Conservation (phyloP, 2,329 filamentous ascomycete species). For the Saccharata proteae region DNA sequence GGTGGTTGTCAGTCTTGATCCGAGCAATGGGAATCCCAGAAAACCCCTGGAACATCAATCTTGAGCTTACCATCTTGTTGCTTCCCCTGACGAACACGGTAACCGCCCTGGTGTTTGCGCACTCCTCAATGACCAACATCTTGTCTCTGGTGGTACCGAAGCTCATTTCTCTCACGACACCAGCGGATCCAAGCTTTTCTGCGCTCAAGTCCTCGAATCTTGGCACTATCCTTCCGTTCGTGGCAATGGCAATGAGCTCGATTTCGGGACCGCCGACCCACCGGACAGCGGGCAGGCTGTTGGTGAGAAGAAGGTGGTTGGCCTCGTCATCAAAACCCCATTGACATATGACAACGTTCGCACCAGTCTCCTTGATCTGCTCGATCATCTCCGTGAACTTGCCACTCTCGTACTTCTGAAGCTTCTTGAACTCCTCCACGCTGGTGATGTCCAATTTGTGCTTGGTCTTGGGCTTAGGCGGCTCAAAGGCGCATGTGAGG, state of each 20-base stretch:
- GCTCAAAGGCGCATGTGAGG: slow-evolving; percentile 94
- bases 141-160: slow-evolving; percentile 98
- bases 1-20: not conserved
- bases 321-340: slow-evolving; percentile 99
- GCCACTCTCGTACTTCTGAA: slow-evolving; percentile 88
- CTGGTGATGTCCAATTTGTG: slow-evolving; percentile 96
- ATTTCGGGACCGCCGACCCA: slow-evolving; percentile 99
- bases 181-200: slow-evolving; percentile 83
- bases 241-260: slow-evolving; percentile 95
- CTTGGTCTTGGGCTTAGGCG: slow-evolving; percentile 98
- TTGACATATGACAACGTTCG: slow-evolving; percentile 96
- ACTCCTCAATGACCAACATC: slow-evolving; percentile 99
- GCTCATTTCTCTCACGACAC: slow-evolving; percentile 83
- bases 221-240: slow-evolving; percentile 93
- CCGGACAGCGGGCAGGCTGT: slow-evolving; percentile 85
- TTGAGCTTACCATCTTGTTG: slow-evolving; percentile 84
- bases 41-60: slow-evolving; percentile 5
- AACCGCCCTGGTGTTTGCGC: slow-evolving; percentile 91
- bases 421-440: slow-evolving; percentile 95
- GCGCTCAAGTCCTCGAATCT: slow-evolving; percentile 88
- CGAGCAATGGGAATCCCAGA: not conserved
- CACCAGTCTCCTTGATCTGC: slow-evolving; percentile 93
- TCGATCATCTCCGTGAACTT: slow-evolving; percentile 99
- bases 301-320: slow-evolving; percentile 93
- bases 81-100: slow-evolving; percentile 93